Evolutionary conservation across 768 basidiomycete genomes (phyloP).

Genomic region (Podaxis pistillaris): DNA sequence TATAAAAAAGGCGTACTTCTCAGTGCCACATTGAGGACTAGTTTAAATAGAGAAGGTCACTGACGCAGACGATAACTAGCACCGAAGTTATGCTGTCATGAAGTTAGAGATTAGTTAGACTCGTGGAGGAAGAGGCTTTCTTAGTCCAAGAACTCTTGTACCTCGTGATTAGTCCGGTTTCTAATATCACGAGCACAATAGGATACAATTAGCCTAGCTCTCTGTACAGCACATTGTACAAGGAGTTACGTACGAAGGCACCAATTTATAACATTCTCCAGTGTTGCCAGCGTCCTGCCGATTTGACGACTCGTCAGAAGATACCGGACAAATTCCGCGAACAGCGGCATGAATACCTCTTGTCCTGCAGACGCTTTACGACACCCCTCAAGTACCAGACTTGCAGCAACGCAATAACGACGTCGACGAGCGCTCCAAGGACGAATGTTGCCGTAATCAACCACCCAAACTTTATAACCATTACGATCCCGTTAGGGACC

Average conservation of each 20-base stretch:
- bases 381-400: constrained; percentile 21
- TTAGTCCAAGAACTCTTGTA: neutral
- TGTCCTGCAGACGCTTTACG: constrained; percentile 7
- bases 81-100: constrained; percentile 22
- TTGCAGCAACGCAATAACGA: constrained; percentile 22
- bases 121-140: neutral
- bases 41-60: neutral
- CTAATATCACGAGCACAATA: neutral
- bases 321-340: neutral
- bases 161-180: constrained; percentile 8
- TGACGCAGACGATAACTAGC: constrained; percentile 21
- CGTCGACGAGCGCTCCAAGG: constrained; percentile 23
- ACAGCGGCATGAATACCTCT: constrained; percentile 4
- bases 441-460: constrained; percentile 22
- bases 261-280: constrained; percentile 24
- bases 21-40: neutral
- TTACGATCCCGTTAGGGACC: constrained; percentile 21
- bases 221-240: neutral
- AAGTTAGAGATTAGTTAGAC: neutral
- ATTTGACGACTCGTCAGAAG: neutral
- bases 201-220: neutral
- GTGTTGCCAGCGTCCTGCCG: constrained; percentile 17
- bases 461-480: constrained; percentile 24
- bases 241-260: constrained; percentile 23
- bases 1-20: constrained; percentile 6